Conservation (phyloP, 2,329 filamentous ascomycete species). For the Cladorrhinum sp. region DNA sequence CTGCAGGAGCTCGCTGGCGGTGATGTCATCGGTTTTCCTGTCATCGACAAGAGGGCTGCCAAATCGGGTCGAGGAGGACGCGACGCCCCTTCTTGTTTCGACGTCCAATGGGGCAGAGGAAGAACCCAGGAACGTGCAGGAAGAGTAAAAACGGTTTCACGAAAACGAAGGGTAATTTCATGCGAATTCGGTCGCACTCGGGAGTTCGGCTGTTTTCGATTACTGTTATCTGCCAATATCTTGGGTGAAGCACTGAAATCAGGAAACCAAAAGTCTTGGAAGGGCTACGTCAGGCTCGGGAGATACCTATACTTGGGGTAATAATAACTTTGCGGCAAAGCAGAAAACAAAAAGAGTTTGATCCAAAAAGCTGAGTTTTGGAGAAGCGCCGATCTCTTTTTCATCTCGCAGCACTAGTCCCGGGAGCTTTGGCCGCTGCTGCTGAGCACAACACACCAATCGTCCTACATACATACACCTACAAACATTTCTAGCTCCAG, state of each 20-base stretch:
- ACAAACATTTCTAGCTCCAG: neutral
- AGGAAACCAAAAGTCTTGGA: neutral
- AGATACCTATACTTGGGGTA: neutral
- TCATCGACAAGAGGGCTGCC: neutral
- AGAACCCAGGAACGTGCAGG: neutral
- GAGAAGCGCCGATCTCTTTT: neutral
- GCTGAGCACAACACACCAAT: too few relatives aligned
- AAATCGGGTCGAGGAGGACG: neutral
- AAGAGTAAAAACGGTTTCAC: neutral
- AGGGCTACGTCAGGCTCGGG: neutral
- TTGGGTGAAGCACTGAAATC: neutral
- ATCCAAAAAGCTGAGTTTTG: neutral
- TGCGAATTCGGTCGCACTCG: neutral
- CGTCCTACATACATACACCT: neutral
- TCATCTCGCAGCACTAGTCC: too few relatives aligned
- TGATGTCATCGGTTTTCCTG: constrained; percentile 3
- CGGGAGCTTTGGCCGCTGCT: too few relatives aligned
- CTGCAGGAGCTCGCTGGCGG: neutral
- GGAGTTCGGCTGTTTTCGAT: neutral
- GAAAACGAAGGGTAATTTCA: neutral
- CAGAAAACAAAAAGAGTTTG: too few relatives aligned
- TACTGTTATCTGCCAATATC: neutral
- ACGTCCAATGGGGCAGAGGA: neutral
- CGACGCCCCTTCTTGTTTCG: neutral
- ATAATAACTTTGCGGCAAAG: too few relatives aligned